These are phyloP conservation scores for Magnusiomyces suaveolens DNA, from an alignment of 1,139 yeast genomes.

Conservation along the genomic window DNA sequence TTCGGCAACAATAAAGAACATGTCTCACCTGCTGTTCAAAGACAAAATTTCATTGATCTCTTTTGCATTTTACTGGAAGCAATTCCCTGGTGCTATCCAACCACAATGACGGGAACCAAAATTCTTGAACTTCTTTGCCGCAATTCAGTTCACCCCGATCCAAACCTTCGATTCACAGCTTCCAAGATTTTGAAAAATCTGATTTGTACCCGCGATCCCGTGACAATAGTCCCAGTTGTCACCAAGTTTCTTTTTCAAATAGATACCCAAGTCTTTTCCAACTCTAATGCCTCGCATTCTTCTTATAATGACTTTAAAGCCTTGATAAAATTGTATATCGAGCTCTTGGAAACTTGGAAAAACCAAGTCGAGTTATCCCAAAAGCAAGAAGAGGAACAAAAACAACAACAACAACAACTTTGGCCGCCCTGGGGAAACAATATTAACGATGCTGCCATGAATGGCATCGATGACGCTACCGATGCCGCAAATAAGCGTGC, in stretches of 20 bases:
- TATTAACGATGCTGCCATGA: slow-evolving; percentile 12
- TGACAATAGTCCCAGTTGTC: slow-evolving; percentile 58
- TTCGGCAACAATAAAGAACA: slow-evolving; percentile 34
- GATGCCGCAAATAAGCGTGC: slow-evolving; percentile 35
- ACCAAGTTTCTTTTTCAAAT: slow-evolving; percentile 74
- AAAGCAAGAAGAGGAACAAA: background rate
- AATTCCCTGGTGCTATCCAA: slow-evolving; percentile 56
- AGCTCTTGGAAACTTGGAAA: slow-evolving; percentile 72
- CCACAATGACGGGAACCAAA: slow-evolving; percentile 46
- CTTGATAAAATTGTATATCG: slow-evolving; percentile 63
- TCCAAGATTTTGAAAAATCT: slow-evolving; percentile 52
- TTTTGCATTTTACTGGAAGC: slow-evolving; percentile 63
- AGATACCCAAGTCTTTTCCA: slow-evolving; percentile 42
- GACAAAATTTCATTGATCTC: slow-evolving; percentile 43
- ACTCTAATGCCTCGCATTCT: slow-evolving; percentile 42
- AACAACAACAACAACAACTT: slow-evolving; percentile 1
- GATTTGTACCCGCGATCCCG: slow-evolving; percentile 63
- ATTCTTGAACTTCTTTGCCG: slow-evolving; percentile 66
- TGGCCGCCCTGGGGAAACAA: slow-evolving; percentile 6
- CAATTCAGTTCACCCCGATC: slow-evolving; percentile 62
- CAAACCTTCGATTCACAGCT: slow-evolving; percentile 53
- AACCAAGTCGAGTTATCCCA: background rate
- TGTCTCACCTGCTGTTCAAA: slow-evolving; percentile 13
- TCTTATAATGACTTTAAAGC: slow-evolving; percentile 50
- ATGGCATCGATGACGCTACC: slow-evolving; percentile 20